Conservation (phyloP, 169 alveolate species). For the Plasmodium malariae region DNA sequence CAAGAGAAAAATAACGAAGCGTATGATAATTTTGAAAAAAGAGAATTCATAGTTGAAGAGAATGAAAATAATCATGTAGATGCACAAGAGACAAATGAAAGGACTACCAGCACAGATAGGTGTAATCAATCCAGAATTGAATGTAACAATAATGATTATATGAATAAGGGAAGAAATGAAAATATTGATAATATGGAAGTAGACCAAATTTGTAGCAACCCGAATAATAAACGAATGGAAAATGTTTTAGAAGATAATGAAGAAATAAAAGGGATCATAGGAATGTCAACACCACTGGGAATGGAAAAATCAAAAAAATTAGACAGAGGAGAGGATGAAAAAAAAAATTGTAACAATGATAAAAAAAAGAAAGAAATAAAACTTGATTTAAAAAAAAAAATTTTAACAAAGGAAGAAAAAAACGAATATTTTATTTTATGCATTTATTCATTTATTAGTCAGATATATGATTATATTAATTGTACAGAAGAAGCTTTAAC, state of each 20-base stretch:
- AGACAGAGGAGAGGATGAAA: neutral
- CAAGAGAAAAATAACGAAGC: neutral
- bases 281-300: constrained; percentile 31
- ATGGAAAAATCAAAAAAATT: neutral
- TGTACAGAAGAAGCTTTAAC: constrained; percentile 34
- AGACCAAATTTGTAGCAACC: neutral
- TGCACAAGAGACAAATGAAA: neutral
- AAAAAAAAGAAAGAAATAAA: constrained; percentile 64
- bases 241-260: constrained; percentile 12
- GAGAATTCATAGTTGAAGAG: constrained; percentile 8
- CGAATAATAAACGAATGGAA: neutral
- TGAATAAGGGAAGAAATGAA: neutral
- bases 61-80: neutral
- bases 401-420: constrained; percentile 49
- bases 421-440: constrained; percentile 58
- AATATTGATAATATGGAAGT: neutral
- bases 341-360: neutral
- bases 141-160: constrained; percentile 6
- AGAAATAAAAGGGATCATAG: constrained; percentile 29
- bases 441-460: constrained; percentile 62
- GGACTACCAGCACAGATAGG: too few relatives aligned
- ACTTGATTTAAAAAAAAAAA: constrained; percentile 40
- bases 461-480: constrained; percentile 73
- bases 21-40: constrained; percentile 3
- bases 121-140: too few relatives aligned